Percentiles rank a stretch among this genome's conserved stretches.
phyloP scores from a whole-genome alignment of 169 alveolate genomes.

The Cryptosporidium ryanae region DNA sequence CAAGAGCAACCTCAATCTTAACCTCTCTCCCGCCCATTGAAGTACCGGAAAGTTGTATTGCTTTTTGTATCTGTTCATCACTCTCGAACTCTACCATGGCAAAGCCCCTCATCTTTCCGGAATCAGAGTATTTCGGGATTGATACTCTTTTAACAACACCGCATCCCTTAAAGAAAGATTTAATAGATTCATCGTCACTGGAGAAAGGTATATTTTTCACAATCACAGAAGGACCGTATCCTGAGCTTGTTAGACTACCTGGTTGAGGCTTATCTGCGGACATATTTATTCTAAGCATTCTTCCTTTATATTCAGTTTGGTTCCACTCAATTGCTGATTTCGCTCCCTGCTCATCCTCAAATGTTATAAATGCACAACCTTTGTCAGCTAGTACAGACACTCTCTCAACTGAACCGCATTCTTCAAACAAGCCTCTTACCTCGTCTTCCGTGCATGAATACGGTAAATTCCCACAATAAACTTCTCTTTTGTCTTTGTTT shows the following conservation, averaged over 20 bases:
- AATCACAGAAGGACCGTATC: slow-evolving; percentile 76
- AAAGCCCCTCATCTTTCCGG: slow-evolving; percentile 73
- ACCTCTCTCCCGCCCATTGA: slow-evolving; percentile 73
- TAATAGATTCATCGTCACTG: slow-evolving; percentile 49
- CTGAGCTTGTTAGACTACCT: slow-evolving; percentile 78
- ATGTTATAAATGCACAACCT: slow-evolving; percentile 91
- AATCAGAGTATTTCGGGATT: slow-evolving; percentile 68
- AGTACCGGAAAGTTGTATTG: slow-evolving; percentile 53
- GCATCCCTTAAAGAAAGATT: slow-evolving; percentile 55
- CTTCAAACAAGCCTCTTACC: slow-evolving; percentile 87
- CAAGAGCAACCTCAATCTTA: slow-evolving; percentile 59
- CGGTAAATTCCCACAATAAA: slow-evolving; percentile 91
- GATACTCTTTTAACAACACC: slow-evolving; percentile 63
- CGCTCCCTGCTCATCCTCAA: slow-evolving; percentile 87
- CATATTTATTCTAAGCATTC: slow-evolving; percentile 85
- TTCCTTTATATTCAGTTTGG: slow-evolving; percentile 87
- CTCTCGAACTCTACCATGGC: slow-evolving; percentile 72
- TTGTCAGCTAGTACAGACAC: slow-evolving; percentile 85
- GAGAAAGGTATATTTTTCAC: slow-evolving; percentile 70
- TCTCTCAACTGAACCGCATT: slow-evolving; percentile 88
- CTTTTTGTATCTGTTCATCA: slow-evolving; percentile 73
- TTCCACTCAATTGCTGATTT: slow-evolving; percentile 88
- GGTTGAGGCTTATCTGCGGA: slow-evolving; percentile 86
- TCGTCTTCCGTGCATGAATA: slow-evolving; percentile 87
- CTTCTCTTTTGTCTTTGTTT: slow-evolving; percentile 80